Percentiles rank a stretch among this genome's conserved stretches.
phyloP scores from a whole-genome alignment of 495 filamentous ascomycete genomes.

The Copromyces sp. region DNA sequence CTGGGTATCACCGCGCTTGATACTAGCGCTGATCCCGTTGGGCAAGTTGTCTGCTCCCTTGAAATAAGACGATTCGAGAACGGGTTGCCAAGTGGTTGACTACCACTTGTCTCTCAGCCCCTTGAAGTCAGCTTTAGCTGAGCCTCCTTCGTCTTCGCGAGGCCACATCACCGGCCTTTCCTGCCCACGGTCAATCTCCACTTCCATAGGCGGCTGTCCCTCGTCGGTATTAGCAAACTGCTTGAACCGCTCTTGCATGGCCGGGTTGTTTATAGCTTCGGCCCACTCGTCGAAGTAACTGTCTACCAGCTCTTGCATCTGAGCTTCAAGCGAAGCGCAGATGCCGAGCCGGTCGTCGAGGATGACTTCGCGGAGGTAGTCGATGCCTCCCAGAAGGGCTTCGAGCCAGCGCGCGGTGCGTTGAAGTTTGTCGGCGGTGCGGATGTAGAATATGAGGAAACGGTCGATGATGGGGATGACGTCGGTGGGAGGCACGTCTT shows the following conservation, averaged over 20 bases:
- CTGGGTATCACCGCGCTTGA: conserved; percentile 89
- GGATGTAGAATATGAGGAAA: conserved; percentile 94
- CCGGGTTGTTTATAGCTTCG: conserved; percentile 63
- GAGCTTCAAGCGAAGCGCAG: conserved; percentile 70
- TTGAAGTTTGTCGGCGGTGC: conserved; percentile 90
- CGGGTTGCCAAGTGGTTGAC: conserved; percentile 70
- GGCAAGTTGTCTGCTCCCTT: conserved; percentile 50
- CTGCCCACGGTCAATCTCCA: conserved; percentile 66
- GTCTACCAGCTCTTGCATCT: conserved; percentile 82
- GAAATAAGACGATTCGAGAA: conserved; percentile 67
- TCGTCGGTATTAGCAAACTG: conserved; percentile 87
- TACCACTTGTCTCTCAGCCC: conserved; percentile 57
- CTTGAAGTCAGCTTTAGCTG: conserved; percentile 64
- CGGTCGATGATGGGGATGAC: conserved; percentile 82
- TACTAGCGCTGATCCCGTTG: conserved; percentile 56
- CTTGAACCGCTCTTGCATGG: conserved; percentile 59
- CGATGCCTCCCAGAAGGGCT: conserved; percentile 73
- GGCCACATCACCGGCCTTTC: conserved; percentile 77
- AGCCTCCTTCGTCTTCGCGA: conserved; percentile 31
- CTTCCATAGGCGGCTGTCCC: conserved; percentile 57
- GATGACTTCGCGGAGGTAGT: conserved; percentile 74
- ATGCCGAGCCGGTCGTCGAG: conserved; percentile 87
- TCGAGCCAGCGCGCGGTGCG: conserved; percentile 92
- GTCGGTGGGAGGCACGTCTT: conserved; percentile 79
- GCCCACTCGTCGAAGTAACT: conserved; percentile 97